These are phyloP conservation scores for Cordyceps cateniannulata DNA, from an alignment of 2,329 filamentous ascomycete genomes.

Conservation along the genomic window DNA sequence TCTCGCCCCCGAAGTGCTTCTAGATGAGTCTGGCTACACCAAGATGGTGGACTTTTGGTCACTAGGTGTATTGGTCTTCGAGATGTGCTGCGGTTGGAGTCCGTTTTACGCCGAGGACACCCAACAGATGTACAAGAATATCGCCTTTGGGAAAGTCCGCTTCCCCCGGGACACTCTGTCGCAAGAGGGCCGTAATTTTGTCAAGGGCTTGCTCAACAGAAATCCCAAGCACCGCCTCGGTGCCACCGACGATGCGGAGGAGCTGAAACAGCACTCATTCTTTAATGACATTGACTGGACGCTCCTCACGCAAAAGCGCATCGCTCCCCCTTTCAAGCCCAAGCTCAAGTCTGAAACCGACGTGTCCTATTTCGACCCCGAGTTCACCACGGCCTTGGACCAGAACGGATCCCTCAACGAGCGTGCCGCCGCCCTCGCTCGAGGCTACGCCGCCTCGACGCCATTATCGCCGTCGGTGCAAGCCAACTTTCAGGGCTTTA, in stretches of 20 bases:
- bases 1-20: constrained; percentile 85
- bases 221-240: constrained; percentile 95
- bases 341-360: constrained; percentile 94
- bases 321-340: constrained; percentile 95
- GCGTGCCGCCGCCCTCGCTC: constrained; percentile 77
- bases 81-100: constrained; percentile 99
- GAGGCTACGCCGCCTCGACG: constrained; percentile 81
- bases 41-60: constrained; percentile 99
- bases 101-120: constrained; percentile 99
- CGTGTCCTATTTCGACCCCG: constrained; percentile 96
- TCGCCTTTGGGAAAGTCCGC: constrained; percentile 95
- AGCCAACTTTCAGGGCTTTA: constrained; percentile 97
- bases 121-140: constrained; percentile 99
- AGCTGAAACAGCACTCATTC: constrained; percentile 91
- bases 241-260: constrained; percentile 83
- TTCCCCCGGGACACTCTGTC: constrained; percentile 94
- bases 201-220: constrained; percentile 93
- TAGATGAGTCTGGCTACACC: constrained; percentile 96
- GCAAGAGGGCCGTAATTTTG: constrained; percentile 92
- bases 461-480: constrained; percentile 93
- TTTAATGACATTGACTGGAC: constrained; percentile 94
- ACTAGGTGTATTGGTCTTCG: constrained; percentile 91
- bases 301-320: constrained; percentile 78
- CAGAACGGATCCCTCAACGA: constrained; percentile 85
- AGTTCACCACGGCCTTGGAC: constrained; percentile 92